Conservation (phyloP, 2,329 filamentous ascomycete species). For the Colletotrichum theobromicola region DNA sequence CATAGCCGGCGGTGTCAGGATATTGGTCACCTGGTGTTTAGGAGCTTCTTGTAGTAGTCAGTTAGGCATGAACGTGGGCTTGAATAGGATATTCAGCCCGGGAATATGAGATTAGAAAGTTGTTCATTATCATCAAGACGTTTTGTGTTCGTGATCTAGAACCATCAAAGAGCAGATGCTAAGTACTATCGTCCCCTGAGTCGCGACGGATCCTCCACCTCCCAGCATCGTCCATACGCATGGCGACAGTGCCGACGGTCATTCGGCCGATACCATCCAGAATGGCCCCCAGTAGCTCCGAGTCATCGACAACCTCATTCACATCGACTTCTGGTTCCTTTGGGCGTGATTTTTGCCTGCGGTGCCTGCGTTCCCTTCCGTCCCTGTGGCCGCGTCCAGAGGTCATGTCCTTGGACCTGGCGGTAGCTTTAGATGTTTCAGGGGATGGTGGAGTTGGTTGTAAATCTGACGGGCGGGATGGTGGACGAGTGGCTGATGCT, state of each 20-base stretch:
- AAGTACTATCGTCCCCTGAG: neutral
- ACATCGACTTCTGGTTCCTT: neutral
- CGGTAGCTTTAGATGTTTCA: neutral
- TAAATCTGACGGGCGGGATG: neutral
- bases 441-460: neutral
- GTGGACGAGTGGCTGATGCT: neutral
- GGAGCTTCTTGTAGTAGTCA: neutral
- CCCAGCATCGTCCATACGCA: conserved; percentile 41
- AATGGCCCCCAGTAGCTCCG: conserved; percentile 36
- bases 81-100: neutral
- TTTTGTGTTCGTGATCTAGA: neutral
- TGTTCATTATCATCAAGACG: neutral
- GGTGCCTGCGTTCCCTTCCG: neutral
- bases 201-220: conserved; percentile 42
- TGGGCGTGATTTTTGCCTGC: neutral
- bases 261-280: conserved; percentile 40
- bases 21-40: neutral
- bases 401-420: neutral
- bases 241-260: conserved; percentile 29
- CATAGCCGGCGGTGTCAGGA: neutral
- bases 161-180: neutral
- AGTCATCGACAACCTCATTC: conserved; percentile 27
- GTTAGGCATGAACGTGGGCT: neutral
- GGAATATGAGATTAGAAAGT: neutral
- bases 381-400: neutral